phyloP scores from a whole-genome alignment of 2,329 filamentous ascomycete genomes.

The Coccinonectria pachysandricola region DNA sequence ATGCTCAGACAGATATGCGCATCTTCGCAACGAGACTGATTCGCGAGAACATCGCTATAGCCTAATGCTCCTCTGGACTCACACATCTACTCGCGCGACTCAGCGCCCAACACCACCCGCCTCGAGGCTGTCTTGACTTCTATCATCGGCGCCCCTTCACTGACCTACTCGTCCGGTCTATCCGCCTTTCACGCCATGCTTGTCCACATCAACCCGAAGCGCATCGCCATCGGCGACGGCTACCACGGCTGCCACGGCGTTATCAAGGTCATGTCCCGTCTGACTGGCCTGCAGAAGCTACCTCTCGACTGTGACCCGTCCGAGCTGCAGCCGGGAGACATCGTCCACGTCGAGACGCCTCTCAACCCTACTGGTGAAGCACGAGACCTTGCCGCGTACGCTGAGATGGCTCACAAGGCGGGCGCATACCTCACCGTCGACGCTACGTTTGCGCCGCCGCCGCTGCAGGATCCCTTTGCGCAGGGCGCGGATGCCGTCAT shows the following conservation, averaged over 20 bases:
- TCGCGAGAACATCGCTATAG: constrained; percentile 23
- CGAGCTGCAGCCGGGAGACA: constrained; percentile 63
- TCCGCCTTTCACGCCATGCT: constrained; percentile 82
- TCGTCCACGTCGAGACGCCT: constrained; percentile 88
- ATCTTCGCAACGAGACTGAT: too few species aligned
- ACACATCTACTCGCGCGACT: constrained; percentile 76
- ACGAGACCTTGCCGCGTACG: constrained; percentile 60
- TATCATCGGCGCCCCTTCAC: constrained; percentile 56
- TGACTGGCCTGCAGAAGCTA: constrained; percentile 65
- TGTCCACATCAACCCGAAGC: constrained; percentile 71
- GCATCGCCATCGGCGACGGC: constrained; percentile 71
- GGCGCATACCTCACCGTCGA: constrained; percentile 78
- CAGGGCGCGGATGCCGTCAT: constrained; percentile 78
- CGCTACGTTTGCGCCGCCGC: constrained; percentile 85
- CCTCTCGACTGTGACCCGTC: constrained; percentile 57
- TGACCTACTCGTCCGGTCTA: constrained; percentile 79
- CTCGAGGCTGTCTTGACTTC: constrained; percentile 73
- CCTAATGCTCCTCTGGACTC: constrained; percentile 43
- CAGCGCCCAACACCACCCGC: constrained; percentile 70
- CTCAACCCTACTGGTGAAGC: constrained; percentile 84
- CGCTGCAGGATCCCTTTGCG: constrained; percentile 73
- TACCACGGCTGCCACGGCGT: constrained; percentile 95
- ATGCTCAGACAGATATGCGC: too few species aligned
- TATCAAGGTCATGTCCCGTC: constrained; percentile 59
- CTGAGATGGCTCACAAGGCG: constrained; percentile 56